Evolutionary conservation across 192 early-diverging fungal species (phyloP).

Genomic region (Coemansia sp.): DNA sequence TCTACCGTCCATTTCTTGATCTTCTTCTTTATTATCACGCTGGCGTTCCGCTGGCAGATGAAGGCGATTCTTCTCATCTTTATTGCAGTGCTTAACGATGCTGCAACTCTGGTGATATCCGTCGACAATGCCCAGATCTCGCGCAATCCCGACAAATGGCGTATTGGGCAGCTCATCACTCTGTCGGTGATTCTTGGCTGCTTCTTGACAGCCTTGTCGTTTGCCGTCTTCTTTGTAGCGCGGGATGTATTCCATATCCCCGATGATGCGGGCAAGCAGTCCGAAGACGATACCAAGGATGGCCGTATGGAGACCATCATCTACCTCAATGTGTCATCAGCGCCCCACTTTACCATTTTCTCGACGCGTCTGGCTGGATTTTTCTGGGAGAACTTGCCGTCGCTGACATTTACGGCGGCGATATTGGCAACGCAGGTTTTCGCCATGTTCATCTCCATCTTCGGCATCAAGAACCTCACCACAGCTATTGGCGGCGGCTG

Average conservation of each 20-base stretch:
- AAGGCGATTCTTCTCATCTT: constrained; percentile 78
- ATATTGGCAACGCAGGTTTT: constrained; percentile 88
- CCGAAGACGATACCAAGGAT: constrained; percentile 47
- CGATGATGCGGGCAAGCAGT: constrained; percentile 39
- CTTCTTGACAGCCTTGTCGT: constrained; percentile 72
- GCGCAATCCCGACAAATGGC: constrained; percentile 87
- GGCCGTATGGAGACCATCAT: constrained; percentile 78
- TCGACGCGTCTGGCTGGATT: constrained; percentile 82
- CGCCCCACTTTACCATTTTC: constrained; percentile 93
- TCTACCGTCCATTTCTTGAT: constrained; percentile 94
- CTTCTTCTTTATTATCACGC: constrained; percentile 91
- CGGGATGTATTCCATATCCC: constrained; percentile 59
- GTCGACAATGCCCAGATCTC: constrained; percentile 94
- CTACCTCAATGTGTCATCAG: constrained; percentile 89
- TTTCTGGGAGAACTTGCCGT: constrained; percentile 86
- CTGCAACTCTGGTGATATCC: constrained; percentile 87
- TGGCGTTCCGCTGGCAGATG: constrained; percentile 78
- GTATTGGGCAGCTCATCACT: constrained; percentile 87
- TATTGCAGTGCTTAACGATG: constrained; percentile 90
- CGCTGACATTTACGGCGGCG: constrained; percentile 72
- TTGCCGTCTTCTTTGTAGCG: constrained; percentile 82
- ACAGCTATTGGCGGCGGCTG: constrained; percentile 69
- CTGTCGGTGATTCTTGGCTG: constrained; percentile 75
- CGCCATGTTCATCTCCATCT: constrained; percentile 80
- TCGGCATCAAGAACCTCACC: constrained; percentile 60